Evolutionary conservation across 2,329 filamentous ascomycete genomes (phyloP).

Genomic region (Alternaria ventricosa): DNA sequence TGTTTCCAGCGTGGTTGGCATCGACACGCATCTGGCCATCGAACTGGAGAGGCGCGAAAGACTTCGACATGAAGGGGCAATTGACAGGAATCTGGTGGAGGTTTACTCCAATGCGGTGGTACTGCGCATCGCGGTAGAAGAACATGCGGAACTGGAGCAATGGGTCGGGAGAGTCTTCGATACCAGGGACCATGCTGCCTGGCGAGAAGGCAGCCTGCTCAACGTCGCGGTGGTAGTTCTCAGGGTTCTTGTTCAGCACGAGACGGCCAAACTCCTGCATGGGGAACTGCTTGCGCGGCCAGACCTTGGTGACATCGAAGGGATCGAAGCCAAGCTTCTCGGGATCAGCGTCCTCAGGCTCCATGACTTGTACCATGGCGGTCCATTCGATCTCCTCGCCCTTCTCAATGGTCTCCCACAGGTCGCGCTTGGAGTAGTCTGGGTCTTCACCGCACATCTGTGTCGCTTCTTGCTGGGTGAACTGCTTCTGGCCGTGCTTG

Average conservation of each 20-base stretch:
- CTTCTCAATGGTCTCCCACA: slow-evolving; percentile 54
- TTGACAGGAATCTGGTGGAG: slow-evolving; percentile 57
- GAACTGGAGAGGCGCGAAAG: slow-evolving; percentile 56
- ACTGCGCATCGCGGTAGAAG: slow-evolving; percentile 55
- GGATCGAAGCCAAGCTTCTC: slow-evolving; percentile 60
- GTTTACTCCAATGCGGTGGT: slow-evolving; percentile 61
- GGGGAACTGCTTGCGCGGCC: slow-evolving; percentile 58
- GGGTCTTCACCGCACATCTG: slow-evolving; percentile 57
- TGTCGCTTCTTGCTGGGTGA: slow-evolving; percentile 55
- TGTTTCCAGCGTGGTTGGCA: slow-evolving; percentile 57
- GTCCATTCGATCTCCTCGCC: slow-evolving; percentile 55
- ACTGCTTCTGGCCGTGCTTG: slow-evolving; percentile 57
- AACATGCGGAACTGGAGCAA: slow-evolving; percentile 34
- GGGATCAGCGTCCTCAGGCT: slow-evolving; percentile 55
- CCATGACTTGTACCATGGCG: slow-evolving; percentile 55
- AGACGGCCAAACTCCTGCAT: slow-evolving; percentile 59
- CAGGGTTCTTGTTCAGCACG: slow-evolving; percentile 61
- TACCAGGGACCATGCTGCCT: slow-evolving; percentile 59
- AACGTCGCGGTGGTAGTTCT: slow-evolving; percentile 58
- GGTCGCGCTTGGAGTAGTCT: slow-evolving; percentile 58
- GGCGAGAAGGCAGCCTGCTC: slow-evolving; percentile 54
- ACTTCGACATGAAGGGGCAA: slow-evolving; percentile 58
- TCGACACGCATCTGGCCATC: slow-evolving; percentile 59
- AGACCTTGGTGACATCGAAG: slow-evolving; percentile 63
- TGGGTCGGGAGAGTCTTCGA: slow-evolving; percentile 50